Evolutionary conservation across 108 stramenopile species (phyloP).

Genomic region (Nitzschia sp.): DNA sequence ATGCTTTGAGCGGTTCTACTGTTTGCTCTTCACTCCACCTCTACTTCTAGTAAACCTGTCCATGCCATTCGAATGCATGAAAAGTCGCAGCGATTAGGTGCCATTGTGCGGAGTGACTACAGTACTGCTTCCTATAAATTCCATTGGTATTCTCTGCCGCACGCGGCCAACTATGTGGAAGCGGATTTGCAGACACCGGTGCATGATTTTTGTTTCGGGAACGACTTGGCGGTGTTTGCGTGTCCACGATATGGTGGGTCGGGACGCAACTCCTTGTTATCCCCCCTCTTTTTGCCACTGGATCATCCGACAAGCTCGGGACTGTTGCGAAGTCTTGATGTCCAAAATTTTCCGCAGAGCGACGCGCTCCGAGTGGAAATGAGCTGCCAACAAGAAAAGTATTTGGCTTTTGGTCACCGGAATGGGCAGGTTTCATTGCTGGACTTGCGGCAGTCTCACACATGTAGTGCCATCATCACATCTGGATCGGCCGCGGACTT

Average conservation of each 20-base stretch:
- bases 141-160: conserved; percentile 26
- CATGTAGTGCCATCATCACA: conserved; percentile 24
- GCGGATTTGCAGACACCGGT: conserved; percentile 11
- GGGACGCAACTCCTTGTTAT: neutral
- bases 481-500: neutral
- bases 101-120: conserved; percentile 9
- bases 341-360: conserved; percentile 27
- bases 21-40: neutral
- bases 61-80: conserved; percentile 37
- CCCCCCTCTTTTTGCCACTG: conserved; percentile 25
- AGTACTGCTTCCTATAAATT: conserved; percentile 10
- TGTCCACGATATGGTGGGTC: conserved; percentile 13
- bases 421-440: conserved; percentile 40
- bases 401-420: conserved; percentile 37
- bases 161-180: conserved; percentile 21
- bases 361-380: conserved; percentile 40
- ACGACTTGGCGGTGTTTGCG: conserved; percentile 26
- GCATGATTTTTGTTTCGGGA: conserved; percentile 32
- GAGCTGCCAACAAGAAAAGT: conserved; percentile 28
- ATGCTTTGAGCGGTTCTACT: too few species aligned
- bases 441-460: conserved; percentile 24
- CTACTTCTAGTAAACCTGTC: conserved; percentile 8
- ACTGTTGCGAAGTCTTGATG: conserved; percentile 20
- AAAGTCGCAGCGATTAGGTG: conserved; percentile 11
- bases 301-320: conserved; percentile 1